Percentiles rank a stretch among this genome's conserved stretches.
Evolutionary conservation across 2,329 filamentous ascomycete species (phyloP).

Genomic region (Pleoardoris graminearum): DNA sequence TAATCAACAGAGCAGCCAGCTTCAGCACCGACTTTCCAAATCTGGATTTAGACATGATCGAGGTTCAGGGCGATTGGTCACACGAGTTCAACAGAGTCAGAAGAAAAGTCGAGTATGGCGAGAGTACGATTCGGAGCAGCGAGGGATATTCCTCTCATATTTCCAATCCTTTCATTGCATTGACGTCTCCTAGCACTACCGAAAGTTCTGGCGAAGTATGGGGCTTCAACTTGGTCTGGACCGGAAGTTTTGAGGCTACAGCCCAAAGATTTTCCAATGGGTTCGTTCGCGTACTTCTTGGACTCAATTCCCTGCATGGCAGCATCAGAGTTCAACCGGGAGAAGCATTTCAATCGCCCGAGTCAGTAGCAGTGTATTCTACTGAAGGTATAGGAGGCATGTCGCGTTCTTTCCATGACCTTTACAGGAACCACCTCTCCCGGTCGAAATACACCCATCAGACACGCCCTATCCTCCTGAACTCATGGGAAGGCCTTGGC

Average conservation of each 20-base stretch:
- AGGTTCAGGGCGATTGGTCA: conserved; percentile 66
- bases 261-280: conserved; percentile 66
- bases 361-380: conserved; percentile 66
- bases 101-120: conserved; percentile 60
- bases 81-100: conserved; percentile 60
- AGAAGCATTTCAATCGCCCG: conserved; percentile 62
- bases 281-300: conserved; percentile 62
- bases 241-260: conserved; percentile 64
- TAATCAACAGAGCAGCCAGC: conserved; percentile 61
- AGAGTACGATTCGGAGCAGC: conserved; percentile 59
- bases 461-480: conserved; percentile 61
- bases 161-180: conserved; percentile 66
- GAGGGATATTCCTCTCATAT: conserved; percentile 66
- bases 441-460: conserved; percentile 58
- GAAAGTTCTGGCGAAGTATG: conserved; percentile 65
- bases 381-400: conserved; percentile 62
- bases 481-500: conserved; percentile 67
- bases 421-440: conserved; percentile 65
- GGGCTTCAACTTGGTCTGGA: conserved; percentile 68
- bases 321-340: conserved; percentile 62
- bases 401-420: conserved; percentile 63
- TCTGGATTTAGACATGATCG: conserved; percentile 64
- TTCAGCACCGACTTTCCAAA: conserved; percentile 65
- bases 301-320: conserved; percentile 63
- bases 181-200: conserved; percentile 61